Percentiles rank a stretch among this genome's conserved stretches.
Evolutionary conservation across 331 rosid species (phyloP).

Genomic region (Pyracantha coccinea): DNA sequence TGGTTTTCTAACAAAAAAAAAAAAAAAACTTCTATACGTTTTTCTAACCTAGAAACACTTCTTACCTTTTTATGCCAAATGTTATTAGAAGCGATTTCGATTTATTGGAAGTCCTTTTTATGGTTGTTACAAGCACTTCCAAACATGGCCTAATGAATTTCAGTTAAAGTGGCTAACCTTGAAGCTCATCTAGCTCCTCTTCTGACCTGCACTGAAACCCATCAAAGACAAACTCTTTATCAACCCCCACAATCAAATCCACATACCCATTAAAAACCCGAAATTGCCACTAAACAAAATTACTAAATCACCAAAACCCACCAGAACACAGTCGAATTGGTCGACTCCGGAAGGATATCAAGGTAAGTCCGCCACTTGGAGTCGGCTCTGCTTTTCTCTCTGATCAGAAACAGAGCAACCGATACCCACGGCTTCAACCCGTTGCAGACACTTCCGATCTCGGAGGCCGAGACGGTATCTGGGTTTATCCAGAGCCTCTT

Average conservation of each 20-base stretch:
- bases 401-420: slow-evolving; percentile 67
- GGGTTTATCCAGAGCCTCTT: slow-evolving; percentile 94
- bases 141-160: too few species aligned
- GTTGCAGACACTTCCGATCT: slow-evolving; percentile 62
- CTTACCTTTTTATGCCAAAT: neutral
- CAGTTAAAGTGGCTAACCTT: slow-evolving; percentile 42
- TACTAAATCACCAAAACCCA: slow-evolving; percentile 36
- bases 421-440: slow-evolving; percentile 86
- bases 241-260: slow-evolving; percentile 34
- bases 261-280: neutral
- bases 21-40: too few species aligned
- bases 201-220: slow-evolving; percentile 99
- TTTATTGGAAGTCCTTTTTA: too few species aligned
- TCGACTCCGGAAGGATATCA: slow-evolving; percentile 54
- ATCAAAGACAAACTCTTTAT: slow-evolving; percentile 39
- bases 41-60: too few species aligned
- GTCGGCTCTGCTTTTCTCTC: slow-evolving; percentile 56
- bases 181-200: slow-evolving; percentile 84
- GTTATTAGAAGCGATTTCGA: too few species aligned
- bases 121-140: too few species aligned
- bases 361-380: slow-evolving; percentile 74
- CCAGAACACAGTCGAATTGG: slow-evolving; percentile 89
- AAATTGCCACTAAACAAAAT: neutral
- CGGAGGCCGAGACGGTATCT: slow-evolving; percentile 85
- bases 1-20: too few species aligned